Evolutionary conservation across 352 stramenopile species (phyloP).

Genomic region (Phytophthora foliorum): DNA sequence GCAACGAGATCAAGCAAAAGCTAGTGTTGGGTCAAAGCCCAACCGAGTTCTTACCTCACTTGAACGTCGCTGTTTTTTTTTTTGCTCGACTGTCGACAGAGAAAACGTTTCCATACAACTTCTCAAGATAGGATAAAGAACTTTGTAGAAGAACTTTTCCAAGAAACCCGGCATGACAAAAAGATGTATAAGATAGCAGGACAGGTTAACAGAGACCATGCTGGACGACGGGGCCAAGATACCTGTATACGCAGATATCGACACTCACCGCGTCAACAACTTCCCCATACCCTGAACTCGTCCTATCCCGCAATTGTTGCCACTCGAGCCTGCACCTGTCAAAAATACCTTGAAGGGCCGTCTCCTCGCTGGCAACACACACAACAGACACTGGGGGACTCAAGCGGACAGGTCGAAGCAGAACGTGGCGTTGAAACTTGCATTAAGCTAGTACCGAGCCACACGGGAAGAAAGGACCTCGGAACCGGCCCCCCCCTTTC

Average conservation of each 20-base stretch:
- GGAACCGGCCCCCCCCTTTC: constrained; percentile 15
- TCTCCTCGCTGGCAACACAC: not conserved
- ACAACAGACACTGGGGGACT: constrained; percentile 1
- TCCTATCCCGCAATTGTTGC: not conserved
- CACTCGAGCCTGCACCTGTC: not conserved
- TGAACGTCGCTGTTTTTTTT: too few species aligned
- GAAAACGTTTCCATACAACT: too few species aligned
- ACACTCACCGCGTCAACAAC: not conserved
- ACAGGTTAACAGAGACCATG: not conserved
- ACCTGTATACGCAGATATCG: not conserved
- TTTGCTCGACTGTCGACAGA: too few species aligned
- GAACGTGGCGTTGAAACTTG: constrained; percentile 44
- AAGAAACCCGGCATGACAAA: too few species aligned
- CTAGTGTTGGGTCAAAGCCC: too few species aligned
- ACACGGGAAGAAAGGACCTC: constrained; percentile 46
- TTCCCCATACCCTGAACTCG: not conserved
- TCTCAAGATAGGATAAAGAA: too few species aligned
- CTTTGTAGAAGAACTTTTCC: too few species aligned
- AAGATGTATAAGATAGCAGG: too few species aligned
- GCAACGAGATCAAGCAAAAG: too few species aligned
- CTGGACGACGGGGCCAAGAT: not conserved
- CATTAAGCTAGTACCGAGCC: constrained; percentile 49
- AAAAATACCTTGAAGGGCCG: too few species aligned
- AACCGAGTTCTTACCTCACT: too few species aligned
- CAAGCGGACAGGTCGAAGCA: constrained; percentile 28